Conservation (phyloP, 2,329 filamentous ascomycete genomes). For the Annulohypoxylon truncatum region DNA sequence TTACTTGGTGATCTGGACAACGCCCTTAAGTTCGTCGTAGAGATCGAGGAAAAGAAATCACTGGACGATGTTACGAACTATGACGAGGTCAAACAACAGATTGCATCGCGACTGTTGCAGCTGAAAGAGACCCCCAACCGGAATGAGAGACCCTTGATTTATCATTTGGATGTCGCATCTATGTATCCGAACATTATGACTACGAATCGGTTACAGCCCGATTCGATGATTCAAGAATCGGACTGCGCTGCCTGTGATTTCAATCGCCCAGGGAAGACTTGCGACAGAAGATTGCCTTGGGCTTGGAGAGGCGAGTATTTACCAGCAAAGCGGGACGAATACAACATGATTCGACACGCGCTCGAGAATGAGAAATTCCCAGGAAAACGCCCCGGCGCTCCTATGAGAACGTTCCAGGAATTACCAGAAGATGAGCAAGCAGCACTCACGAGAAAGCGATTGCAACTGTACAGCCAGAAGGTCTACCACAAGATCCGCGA, state of each 20-base stretch:
- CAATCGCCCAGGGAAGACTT: constrained; percentile 96
- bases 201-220: constrained; percentile 94
- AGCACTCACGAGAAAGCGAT: constrained; percentile 80
- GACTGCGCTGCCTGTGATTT: constrained; percentile 98
- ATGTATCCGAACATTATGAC: constrained; percentile 99
- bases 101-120: constrained; percentile 74
- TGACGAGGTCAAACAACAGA: constrained; percentile 85
- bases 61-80: constrained; percentile 84
- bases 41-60: constrained; percentile 84
- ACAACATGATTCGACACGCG: constrained; percentile 97
- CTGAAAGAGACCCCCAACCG: constrained; percentile 87
- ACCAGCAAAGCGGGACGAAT: constrained; percentile 95
- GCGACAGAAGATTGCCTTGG: constrained; percentile 94
- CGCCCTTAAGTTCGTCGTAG: constrained; percentile 87
- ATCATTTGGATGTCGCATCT: constrained; percentile 97
- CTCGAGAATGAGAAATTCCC: constrained; percentile 94
- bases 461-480: constrained; percentile 96
- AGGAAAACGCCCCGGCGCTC: constrained; percentile 76
- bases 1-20: constrained; percentile 86
- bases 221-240: constrained; percentile 98
- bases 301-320: constrained; percentile 98
- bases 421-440: constrained; percentile 86
- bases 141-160: constrained; percentile 88
- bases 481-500: constrained; percentile 99
- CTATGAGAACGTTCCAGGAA: constrained; percentile 81